Percentiles rank a stretch among this genome's conserved stretches.
phyloP scores from a whole-genome alignment of 352 stramenopile species.

The Globisporangium spinosum region DNA sequence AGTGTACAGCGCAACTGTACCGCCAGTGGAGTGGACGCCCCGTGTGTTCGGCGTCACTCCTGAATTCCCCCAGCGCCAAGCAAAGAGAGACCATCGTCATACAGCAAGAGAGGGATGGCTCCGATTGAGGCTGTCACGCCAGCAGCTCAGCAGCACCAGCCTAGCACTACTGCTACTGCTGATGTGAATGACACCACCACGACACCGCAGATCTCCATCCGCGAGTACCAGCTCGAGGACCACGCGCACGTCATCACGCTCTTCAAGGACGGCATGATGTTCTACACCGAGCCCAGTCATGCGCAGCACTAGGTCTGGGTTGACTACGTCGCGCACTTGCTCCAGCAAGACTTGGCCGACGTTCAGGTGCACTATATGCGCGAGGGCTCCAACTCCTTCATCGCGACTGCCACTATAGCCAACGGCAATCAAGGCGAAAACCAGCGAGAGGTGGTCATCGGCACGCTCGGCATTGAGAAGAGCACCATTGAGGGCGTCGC shows the following conservation, averaged over 20 bases:
- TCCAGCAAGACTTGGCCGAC: conserved; percentile 20
- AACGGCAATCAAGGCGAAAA: background rate
- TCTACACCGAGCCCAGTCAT: conserved; percentile 11
- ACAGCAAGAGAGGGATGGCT: background rate
- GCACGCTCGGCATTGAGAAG: conserved; percentile 14
- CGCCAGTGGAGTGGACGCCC: background rate
- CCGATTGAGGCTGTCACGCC: background rate
- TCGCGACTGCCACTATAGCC: background rate
- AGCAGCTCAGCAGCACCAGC: no score
- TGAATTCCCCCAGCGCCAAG: background rate
- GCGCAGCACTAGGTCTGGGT: conserved; percentile 15
- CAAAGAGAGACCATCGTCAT: background rate
- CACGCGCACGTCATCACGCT: conserved; percentile 16
- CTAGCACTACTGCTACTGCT: no score
- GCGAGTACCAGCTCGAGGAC: conserved; percentile 18
- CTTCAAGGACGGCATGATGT: conserved; percentile 19
- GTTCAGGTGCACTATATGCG: conserved; percentile 8
- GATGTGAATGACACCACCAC: background rate
- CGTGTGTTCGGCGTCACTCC: background rate
- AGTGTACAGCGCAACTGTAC: background rate
- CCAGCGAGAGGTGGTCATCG: conserved; percentile 11
- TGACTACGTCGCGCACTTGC: conserved; percentile 20
- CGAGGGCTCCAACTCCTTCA: conserved; percentile 15
- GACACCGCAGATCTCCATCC: conserved; percentile 12
- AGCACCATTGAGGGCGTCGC: background rate